These are phyloP conservation scores for Hawksworthiomyces lignivorus DNA, from an alignment of 2,329 filamentous ascomycete species.

Conservation along the genomic window DNA sequence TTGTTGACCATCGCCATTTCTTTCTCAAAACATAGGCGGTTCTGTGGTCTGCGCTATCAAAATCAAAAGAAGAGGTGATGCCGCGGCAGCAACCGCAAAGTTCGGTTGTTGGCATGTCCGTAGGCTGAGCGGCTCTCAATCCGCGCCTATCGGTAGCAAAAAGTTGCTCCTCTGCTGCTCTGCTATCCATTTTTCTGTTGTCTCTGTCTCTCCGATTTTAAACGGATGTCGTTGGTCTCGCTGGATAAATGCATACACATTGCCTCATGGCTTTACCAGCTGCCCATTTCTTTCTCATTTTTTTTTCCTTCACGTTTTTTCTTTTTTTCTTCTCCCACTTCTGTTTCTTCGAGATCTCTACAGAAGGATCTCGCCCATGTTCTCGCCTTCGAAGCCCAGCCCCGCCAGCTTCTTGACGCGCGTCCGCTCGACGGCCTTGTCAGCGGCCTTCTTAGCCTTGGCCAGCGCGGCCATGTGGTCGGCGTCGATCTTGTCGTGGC, in stretches of 20 bases:
- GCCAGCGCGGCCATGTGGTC: constrained; percentile 59
- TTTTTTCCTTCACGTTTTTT: background rate
- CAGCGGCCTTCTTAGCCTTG: constrained; percentile 60
- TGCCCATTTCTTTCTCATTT: too few species aligned
- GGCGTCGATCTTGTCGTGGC: constrained; percentile 45
- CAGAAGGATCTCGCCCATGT: constrained; percentile 65
- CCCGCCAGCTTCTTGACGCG: constrained; percentile 63
- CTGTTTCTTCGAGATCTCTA: constrained; percentile 28
- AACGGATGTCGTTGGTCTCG: too few species aligned
- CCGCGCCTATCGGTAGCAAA: too few species aligned
- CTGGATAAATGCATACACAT: too few species aligned
- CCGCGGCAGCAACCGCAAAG: too few species aligned
- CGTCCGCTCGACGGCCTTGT: constrained; percentile 67
- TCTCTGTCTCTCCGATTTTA: too few species aligned
- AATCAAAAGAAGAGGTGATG: constrained; percentile 6
- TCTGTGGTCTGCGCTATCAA: constrained; percentile 5
- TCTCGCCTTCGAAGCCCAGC: constrained; percentile 84
- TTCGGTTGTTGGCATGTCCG: too few species aligned
- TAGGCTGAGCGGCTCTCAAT: too few species aligned
- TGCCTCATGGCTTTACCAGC: too few species aligned
- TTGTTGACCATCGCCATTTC: constrained; percentile 1
- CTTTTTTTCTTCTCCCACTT: background rate
- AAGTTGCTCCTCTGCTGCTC: too few species aligned
- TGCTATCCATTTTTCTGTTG: constrained; percentile 1
- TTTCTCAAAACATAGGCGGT: constrained; percentile 3